Evolutionary conservation across 176 grass and related monocot genomes (phyloP), one percentile per base, ranked within the genome.

Genomic region (Rhynchospora tenuis): DNA sequence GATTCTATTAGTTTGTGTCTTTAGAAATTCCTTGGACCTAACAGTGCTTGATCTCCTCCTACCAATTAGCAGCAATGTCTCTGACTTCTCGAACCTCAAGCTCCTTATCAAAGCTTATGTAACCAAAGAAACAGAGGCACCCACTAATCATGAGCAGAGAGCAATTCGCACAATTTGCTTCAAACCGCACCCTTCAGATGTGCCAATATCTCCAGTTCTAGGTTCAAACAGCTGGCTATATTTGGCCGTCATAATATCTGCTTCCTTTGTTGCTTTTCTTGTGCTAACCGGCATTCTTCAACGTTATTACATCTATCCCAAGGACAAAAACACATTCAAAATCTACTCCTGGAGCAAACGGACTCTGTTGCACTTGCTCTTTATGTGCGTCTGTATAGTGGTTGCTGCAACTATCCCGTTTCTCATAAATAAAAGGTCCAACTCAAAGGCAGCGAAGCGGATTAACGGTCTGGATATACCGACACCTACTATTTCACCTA

Each of bases 11-110:
- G 26, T 94, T 48, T 81, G 87, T 27, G 68, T 85, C 3, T 90
- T 94, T 67, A 94, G 80, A 73, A 87, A 85, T 45, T 89, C 89
- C 19, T 66, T 79, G 26, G 91, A 94, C 57, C 89, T 94, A 16
- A 79, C 83, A 60, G 89, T 94, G 89, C 89, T 94, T 28, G 89
- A 89, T 59, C 89, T 91, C 83, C 61, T 91, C 64, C 57, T 89
- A 59, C 89, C 89, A 10, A 31, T 56, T 20, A 68, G 86, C 11
- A 78, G 86, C 8, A 38, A 82, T 38, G 43, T 85, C 47, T 81
- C 89, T 5, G 82, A 75, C 59, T n/a, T 85, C 24, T 85, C 82
- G 3, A 17, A 63, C 57, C 64, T 94, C 24, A 43, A 87, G 2
- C 62, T 94, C 31, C 52, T 33, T 59, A 76, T 94, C 13, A 87